Percentiles rank a stretch among this genome's conserved stretches.
phyloP scores from a whole-genome alignment of 768 basidiomycete species.

The Boletus eberwhitei region DNA sequence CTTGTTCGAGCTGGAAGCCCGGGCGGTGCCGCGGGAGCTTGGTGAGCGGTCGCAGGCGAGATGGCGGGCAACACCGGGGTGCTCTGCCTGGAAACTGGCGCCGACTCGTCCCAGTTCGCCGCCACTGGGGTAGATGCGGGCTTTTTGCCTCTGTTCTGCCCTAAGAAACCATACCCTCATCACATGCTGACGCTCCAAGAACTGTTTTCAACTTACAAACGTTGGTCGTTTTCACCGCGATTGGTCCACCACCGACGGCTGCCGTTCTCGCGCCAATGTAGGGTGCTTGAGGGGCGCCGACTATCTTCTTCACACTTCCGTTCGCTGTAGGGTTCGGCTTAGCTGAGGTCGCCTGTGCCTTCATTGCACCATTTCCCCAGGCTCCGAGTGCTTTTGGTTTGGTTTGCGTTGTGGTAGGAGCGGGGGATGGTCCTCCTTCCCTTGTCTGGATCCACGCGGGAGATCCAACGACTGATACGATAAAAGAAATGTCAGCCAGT shows the following conservation, averaged over 20 bases:
- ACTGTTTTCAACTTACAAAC: conserved; percentile 24
- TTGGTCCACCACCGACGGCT: conserved; percentile 27
- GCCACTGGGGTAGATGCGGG: background rate
- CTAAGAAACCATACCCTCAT: conserved; percentile 7
- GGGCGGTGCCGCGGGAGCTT: conserved; percentile 4
- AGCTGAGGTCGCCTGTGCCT: background rate
- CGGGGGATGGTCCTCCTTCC: background rate
- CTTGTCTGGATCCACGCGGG: conserved; percentile 22
- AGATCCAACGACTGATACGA: conserved; percentile 29
- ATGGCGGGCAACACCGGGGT: conserved; percentile 12
- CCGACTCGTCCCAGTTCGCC: conserved; percentile 22
- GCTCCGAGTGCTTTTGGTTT: conserved; percentile 5
- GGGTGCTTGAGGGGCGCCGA: conserved; percentile 2
- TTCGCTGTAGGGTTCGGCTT: conserved; percentile 18
- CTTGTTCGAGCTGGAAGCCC: conserved; percentile 6
- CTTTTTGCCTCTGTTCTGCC: conserved; percentile 11
- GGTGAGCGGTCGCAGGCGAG: conserved; percentile 4
- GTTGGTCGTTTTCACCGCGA: conserved; percentile 26
- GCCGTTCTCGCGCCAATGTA: conserved; percentile 11
- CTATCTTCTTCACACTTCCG: conserved; percentile 19
- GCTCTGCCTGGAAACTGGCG: conserved; percentile 10
- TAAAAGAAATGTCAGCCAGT: conserved; percentile 1
- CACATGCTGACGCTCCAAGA: background rate
- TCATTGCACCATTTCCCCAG: conserved; percentile 20
- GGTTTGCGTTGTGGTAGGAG: background rate